These are phyloP conservation scores for Leishmania aethiopica DNA, from an alignment of 208 protist genomes.

Conservation along the genomic window DNA sequence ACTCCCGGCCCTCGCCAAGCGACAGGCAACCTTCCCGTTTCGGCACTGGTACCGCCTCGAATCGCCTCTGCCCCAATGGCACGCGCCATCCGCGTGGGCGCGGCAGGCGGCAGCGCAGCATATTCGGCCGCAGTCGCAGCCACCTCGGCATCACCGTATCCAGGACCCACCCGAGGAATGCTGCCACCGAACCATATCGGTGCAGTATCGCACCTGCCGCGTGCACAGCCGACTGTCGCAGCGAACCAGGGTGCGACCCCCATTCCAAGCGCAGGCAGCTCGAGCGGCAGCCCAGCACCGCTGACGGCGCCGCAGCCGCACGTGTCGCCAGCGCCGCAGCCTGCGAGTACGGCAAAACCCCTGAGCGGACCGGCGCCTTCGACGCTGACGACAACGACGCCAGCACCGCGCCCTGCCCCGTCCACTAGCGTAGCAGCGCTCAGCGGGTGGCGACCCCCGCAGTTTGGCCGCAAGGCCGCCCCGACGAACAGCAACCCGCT, in stretches of 20 bases:
- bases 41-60: conserved; percentile 24
- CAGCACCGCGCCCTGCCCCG: background rate
- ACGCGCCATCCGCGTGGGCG: conserved; percentile 11
- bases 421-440: background rate
- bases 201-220: conserved; percentile 10
- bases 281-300: conserved; percentile 12
- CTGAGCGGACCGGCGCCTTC: background rate
- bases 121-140: conserved; percentile 15
- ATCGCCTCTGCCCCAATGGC: conserved; percentile 36
- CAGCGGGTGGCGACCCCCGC: conserved; percentile 29
- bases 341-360: background rate
- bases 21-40: background rate
- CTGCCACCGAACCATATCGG: background rate
- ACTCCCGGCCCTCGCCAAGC: background rate
- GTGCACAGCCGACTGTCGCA: conserved; percentile 11
- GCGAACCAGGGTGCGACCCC: background rate
- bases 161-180: conserved; percentile 10
- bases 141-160: conserved; percentile 11
- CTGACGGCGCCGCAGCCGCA: background rate
- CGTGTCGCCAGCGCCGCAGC: background rate
- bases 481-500: conserved; percentile 43
- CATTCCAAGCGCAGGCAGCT: background rate
- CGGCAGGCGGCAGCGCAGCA: background rate
- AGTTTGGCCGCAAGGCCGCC: conserved; percentile 29
- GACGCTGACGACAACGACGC: background rate